Base-by-base conservation (phyloP, 768 basidiomycete species). In the Glaciozyma martinii region DNA sequence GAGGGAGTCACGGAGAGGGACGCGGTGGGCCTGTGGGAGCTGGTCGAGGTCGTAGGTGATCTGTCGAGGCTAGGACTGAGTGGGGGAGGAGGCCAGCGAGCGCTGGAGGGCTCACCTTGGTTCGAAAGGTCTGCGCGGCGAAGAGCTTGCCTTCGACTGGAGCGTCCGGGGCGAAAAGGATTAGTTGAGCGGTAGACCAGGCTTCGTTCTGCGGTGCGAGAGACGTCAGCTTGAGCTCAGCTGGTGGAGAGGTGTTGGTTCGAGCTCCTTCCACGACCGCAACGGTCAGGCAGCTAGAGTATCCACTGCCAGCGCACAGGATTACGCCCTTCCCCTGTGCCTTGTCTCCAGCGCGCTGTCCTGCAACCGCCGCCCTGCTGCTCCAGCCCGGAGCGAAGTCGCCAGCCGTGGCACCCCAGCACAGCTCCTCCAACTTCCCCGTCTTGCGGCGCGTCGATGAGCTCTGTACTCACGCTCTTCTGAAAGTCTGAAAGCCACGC, bases 401-500 rank as follows among this genome's bases (percentile, higher is more conserved):
- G 21, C 46, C 21, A 47, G n/a, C 46, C 46, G 19, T n/a, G 3
- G 21, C 9, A 18, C 5, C 42, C 42, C 15, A n/a, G 21, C 18
- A 8, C 46, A 47, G 46, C 46, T 19, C 13, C 46, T 7, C 6
- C 46, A 19, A 47, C n/a, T 15, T 8, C 46, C 6, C 19, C n/a
- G 1, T 19, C 21, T 13, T 16, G 78, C 42, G 18, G n/a, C 5
- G 80, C 37, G 7, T 13, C 12, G 12, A 7, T 2, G 3, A 13
- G 37, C 37, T 40, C 37, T 6, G 37, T 13, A 80, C 81, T 88
- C 86, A 97, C 94, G 81, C 90, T 93, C 81, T 97, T 93, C 80
- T 99, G 94, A 77, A 98, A 99, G 78, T 93, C 91, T 80, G 92
- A 88, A 68, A 99, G 86, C 92, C 92, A 97, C 71, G 84, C 79